phyloP scores from a whole-genome alignment of 2,329 filamentous ascomycete species.

The Pestalotiopsis sp. region DNA sequence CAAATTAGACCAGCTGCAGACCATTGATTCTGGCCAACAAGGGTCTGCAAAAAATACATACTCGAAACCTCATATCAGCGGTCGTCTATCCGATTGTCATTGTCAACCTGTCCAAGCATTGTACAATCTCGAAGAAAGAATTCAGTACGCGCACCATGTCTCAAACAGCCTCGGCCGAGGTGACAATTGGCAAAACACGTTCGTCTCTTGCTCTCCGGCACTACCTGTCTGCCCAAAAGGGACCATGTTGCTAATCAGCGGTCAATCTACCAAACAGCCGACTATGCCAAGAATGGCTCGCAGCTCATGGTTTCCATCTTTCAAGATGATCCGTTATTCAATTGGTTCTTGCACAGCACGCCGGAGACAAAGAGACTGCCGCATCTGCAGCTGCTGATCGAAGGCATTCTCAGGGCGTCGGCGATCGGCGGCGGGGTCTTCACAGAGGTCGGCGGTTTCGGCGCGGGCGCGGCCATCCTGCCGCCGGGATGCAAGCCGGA shows the following conservation, averaged over 20 bases:
- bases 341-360: slow-evolving; percentile 6
- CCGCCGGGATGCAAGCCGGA: neutral
- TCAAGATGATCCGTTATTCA: neutral
- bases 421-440: neutral
- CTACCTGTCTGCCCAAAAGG: neutral
- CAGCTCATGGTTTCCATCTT: neutral
- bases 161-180: neutral
- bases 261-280: neutral
- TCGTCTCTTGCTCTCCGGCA: neutral
- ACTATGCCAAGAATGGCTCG: neutral
- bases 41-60: no score
- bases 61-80: no score
- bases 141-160: neutral
- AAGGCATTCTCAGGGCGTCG: neutral
- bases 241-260: neutral
- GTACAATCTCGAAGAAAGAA: neutral
- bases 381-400: neutral
- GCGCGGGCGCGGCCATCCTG: neutral
- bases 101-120: neutral
- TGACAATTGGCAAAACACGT: neutral
- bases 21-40: neutral
- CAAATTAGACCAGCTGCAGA: neutral
- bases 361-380: neutral
- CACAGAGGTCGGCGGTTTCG: neutral
- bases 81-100: no score